A percentile compares a stretch with the other conserved stretches of the same genome.
These are phyloP conservation scores for Xerocomus potaroensis DNA, from an alignment of 768 basidiomycete genomes.

Conservation along the genomic window DNA sequence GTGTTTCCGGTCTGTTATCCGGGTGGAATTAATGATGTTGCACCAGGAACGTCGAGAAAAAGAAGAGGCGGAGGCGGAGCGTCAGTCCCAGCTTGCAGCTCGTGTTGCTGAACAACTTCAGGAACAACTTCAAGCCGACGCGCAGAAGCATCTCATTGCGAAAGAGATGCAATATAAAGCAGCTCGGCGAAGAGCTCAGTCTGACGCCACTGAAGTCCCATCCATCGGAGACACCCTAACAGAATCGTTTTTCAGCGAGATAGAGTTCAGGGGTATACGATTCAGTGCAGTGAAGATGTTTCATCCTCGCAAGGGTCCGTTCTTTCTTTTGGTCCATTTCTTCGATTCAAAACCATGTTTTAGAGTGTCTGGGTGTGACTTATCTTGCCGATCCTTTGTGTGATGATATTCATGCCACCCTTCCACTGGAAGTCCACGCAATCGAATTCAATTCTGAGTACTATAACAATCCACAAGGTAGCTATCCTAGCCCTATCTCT, in stretches of 20 bases:
- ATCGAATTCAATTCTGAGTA: slow-evolving; percentile 66
- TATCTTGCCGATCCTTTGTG: slow-evolving; percentile 75
- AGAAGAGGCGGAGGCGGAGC: slow-evolving; percentile 53
- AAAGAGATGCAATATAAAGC: slow-evolving; percentile 46
- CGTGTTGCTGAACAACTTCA: slow-evolving; percentile 56
- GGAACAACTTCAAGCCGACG: slow-evolving; percentile 64
- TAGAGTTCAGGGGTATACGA: slow-evolving; percentile 53
- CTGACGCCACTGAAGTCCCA: slow-evolving; percentile 67
- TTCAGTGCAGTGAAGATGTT: slow-evolving; percentile 69
- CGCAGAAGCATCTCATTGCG: slow-evolving; percentile 47
- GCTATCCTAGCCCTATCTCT: not conserved
- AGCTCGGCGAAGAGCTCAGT: slow-evolving; percentile 60
- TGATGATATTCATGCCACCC: slow-evolving; percentile 53
- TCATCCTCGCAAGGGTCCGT: slow-evolving; percentile 63
- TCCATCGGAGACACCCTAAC: slow-evolving; percentile 45
- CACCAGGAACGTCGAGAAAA: slow-evolving; percentile 48
- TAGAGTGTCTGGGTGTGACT: slow-evolving; percentile 60
- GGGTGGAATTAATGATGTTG: not conserved
- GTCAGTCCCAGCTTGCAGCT: slow-evolving; percentile 45
- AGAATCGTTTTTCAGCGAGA: slow-evolving; percentile 55
- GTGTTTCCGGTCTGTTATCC: not conserved
- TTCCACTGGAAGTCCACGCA: slow-evolving; percentile 64
- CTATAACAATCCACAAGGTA: slow-evolving; percentile 63
- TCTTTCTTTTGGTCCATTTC: not conserved
- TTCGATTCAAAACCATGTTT: not conserved